Evolutionary conservation across 164 flowering plant species (phyloP), one percentile per base, ranked within the genome.

Genomic region (Magnolia changhungtana): DNA sequence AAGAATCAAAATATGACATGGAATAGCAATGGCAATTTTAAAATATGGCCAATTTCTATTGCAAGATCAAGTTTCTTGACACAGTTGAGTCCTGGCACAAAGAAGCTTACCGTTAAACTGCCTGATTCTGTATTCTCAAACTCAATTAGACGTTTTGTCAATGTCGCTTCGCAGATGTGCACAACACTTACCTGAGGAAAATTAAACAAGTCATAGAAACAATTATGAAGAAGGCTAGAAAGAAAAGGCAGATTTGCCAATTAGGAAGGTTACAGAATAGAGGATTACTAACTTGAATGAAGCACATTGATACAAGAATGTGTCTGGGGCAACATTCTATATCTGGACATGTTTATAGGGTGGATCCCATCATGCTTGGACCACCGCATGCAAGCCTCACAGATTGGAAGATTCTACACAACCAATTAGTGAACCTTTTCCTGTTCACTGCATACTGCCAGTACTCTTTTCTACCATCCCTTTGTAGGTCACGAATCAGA

Each of bases 81-180:
- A 69, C 2, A 50, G 21, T 23, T 31, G 11, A 14, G 61, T 59
- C 71, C 9, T n/a, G 20, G 20, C n/a, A 58, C 7, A 71, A 73
- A 11, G 50, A 50, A 72, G 81, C 91, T 68, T 86, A 94, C 97
- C 77, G 98, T 95, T 73, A 93, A 85, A 81, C 89, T 83, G 61
- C 95, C 98, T 3, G 98, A 90, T 29, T 88, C 89, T 7, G 99
- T 95, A 77, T 90, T 89, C 87, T 91, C 97, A 74, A 95, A 95
- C 82, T 95, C 99, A 84, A 90, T 83, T 85, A 95, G 80, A 8
- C 99, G 88, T 81, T 93, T 95, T 2, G 90, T 90, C 83, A 95
- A 79, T 74, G 99, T 95, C 66, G 92, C 90, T 83, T 93, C 99
- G 84, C 98, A 95, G 16, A 95, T 78, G 81, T 92, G 99, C 18